Conservation (phyloP, 495 filamentous ascomycete species). For the Penicillium silybi region DNA sequence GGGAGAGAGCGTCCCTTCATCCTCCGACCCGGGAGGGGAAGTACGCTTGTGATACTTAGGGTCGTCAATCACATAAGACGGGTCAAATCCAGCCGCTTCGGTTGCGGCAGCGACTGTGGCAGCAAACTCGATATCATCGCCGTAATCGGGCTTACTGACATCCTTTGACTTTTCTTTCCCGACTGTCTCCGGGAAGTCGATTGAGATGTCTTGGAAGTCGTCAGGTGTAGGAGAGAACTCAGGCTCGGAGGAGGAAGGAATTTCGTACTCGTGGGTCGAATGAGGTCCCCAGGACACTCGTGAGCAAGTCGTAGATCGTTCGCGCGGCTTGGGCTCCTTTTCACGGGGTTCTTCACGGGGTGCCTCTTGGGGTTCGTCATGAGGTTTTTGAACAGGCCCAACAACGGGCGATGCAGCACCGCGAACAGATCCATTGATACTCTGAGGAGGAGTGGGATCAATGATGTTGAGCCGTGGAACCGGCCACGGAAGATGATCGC, state of each 20-base stretch:
- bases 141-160: slow-evolving; percentile 9
- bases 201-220: slow-evolving; percentile 13
- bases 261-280: slow-evolving; percentile 57
- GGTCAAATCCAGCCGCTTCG: slow-evolving; percentile 64
- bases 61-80: slow-evolving; percentile 65
- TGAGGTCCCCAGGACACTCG: slow-evolving; percentile 61
- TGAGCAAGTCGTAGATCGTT: slow-evolving; percentile 37
- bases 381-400: neutral
- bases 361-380: neutral
- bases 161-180: slow-evolving; percentile 5
- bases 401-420: slow-evolving; percentile 26
- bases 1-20: slow-evolving; percentile 37
- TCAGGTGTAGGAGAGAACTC: slow-evolving; percentile 25
- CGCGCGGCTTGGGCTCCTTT: slow-evolving; percentile 16
- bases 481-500: slow-evolving; percentile 42
- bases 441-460: slow-evolving; percentile 49
- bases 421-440: slow-evolving; percentile 37
- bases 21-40: slow-evolving; percentile 60
- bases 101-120: slow-evolving; percentile 68
- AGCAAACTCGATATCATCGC: slow-evolving; percentile 63
- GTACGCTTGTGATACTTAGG: slow-evolving; percentile 57
- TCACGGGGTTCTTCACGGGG: neutral
- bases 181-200: slow-evolving; percentile 7
- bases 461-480: slow-evolving; percentile 47
- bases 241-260: slow-evolving; percentile 49